Evolutionary conservation across 1,284 basidiomycete genomes (phyloP), one percentile per base, ranked within the genome.

Genomic region (Cutaneotrichosporon sp.): DNA sequence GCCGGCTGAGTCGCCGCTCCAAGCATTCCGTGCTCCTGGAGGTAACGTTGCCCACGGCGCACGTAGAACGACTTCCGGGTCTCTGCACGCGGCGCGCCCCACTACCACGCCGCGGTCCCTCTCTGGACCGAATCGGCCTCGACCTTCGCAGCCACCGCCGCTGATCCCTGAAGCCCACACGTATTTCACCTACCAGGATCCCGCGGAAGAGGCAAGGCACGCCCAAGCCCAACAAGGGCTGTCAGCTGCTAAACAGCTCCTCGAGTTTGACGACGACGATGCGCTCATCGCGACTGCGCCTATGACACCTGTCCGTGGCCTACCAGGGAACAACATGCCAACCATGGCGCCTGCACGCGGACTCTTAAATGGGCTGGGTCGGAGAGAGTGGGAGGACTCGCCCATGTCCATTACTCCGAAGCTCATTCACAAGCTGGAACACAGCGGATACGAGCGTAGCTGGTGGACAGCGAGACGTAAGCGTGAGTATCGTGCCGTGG

Each of bases 221-320:
- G 90, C 90, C 2, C 86, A 91, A 65, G 92, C 91, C 3, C 90
- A 90, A 68, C 92, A 94, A 74, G 92, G 91, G 0, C 88, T 92
- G 73, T 91, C 90, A 72, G 90, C 92, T 8, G 92, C 91, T 2
- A 87, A 90, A 74, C 85, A 89, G 63, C 80, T 94, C 47, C 77
- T 92, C 56, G 73, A 77, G 40, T 72, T 72, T 58, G 70, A 74
- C n/a, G 67, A 73, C 46, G 66, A 67, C 30, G 32, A 59, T 21
- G 31, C 51, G 18, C 22, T 52, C 8, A 13, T 58, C 3, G 31
- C 55, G 11, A 58, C 49, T 42, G 67, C 60, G n/a, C 73, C 64
- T 16, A 65, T 68, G 9, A 73, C 67, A 5, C 73, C 70, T 10
- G 64, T 60, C 16, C 70, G 70, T 21, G 26, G 16, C 14, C 9